phyloP scores from a whole-genome alignment of 2,329 filamentous ascomycete species.

The Dactylella cylindrospora region DNA sequence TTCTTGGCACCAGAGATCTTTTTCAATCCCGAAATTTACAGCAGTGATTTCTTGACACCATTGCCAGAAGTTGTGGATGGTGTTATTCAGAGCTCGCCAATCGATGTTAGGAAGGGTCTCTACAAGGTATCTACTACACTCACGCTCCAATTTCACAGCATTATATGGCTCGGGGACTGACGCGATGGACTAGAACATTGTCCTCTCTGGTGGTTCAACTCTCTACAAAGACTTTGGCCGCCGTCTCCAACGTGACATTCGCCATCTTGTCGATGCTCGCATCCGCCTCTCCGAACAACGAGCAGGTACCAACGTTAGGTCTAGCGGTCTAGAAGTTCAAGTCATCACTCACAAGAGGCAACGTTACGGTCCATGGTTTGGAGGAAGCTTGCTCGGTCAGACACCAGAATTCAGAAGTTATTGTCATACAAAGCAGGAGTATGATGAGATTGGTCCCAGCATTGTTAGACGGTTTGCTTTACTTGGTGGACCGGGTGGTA shows the following conservation, averaged over 20 bases:
- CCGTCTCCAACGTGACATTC: constrained; percentile 93
- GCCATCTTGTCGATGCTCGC: constrained; percentile 88
- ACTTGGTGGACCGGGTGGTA: constrained; percentile 73
- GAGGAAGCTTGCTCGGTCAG: constrained; percentile 91
- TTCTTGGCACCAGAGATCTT: constrained; percentile 99
- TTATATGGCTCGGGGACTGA: background rate
- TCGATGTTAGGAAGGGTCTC: constrained; percentile 91
- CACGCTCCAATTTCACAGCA: background rate
- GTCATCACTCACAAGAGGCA: constrained; percentile 98
- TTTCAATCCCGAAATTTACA: constrained; percentile 99
- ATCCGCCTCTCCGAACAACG: constrained; percentile 89
- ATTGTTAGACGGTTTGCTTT: constrained; percentile 94
- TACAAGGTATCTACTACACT: constrained; percentile 65
- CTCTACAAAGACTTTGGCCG: constrained; percentile 98
- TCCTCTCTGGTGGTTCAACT: constrained; percentile 92
- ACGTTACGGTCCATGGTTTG: constrained; percentile 97
- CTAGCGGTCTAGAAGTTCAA: constrained; percentile 91
- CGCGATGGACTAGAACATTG: constrained; percentile 70
- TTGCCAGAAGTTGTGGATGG: constrained; percentile 91
- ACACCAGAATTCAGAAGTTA: constrained; percentile 98
- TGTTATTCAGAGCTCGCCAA: constrained; percentile 95
- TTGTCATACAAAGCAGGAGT: constrained; percentile 91
- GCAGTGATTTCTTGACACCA: constrained; percentile 94
- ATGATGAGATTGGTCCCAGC: constrained; percentile 92
- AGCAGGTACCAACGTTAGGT: constrained; percentile 80